phyloP scores from a whole-genome alignment of 805 yeast species.

The Komagataella pseudopastoris region DNA sequence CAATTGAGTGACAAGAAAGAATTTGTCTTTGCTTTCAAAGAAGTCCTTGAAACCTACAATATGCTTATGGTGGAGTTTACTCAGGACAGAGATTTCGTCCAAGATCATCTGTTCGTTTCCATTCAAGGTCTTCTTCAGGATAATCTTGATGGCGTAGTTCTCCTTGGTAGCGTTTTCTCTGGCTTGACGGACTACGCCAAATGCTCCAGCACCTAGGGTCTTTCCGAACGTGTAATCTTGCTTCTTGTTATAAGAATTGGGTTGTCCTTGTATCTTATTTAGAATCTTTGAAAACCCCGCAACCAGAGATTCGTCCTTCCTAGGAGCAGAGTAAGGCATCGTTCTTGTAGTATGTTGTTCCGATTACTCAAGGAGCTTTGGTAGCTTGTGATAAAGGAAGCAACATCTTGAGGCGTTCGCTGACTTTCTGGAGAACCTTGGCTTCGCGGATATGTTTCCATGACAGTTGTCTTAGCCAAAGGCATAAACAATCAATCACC shows the following conservation, averaged over 20 bases:
- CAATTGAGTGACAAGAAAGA: constrained; percentile 84
- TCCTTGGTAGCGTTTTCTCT: constrained; percentile 34
- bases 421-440: not conserved
- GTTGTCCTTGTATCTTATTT: constrained; percentile 59
- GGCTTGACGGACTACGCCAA: constrained; percentile 85
- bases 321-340: constrained; percentile 4
- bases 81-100: constrained; percentile 65
- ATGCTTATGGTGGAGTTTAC: constrained; percentile 63
- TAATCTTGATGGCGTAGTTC: constrained; percentile 82
- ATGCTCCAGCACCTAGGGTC: constrained; percentile 90
- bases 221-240: constrained; percentile 61
- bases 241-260: constrained; percentile 54
- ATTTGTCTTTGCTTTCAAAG: constrained; percentile 88
- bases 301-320: not conserved
- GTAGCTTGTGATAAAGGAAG: not conserved
- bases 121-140: constrained; percentile 70
- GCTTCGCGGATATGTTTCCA: not conserved
- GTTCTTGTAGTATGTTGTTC: not conserved
- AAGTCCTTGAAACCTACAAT: constrained; percentile 86
- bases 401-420: not conserved
- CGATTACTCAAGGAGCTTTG: not conserved
- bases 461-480: not conserved
- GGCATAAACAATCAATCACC: too few relatives aligned
- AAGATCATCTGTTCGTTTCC: constrained; percentile 57
- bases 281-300: constrained; percentile 21